These are phyloP conservation scores for Leptographium procerum DNA, from an alignment of 2,329 filamentous ascomycete species.

Conservation along the genomic window DNA sequence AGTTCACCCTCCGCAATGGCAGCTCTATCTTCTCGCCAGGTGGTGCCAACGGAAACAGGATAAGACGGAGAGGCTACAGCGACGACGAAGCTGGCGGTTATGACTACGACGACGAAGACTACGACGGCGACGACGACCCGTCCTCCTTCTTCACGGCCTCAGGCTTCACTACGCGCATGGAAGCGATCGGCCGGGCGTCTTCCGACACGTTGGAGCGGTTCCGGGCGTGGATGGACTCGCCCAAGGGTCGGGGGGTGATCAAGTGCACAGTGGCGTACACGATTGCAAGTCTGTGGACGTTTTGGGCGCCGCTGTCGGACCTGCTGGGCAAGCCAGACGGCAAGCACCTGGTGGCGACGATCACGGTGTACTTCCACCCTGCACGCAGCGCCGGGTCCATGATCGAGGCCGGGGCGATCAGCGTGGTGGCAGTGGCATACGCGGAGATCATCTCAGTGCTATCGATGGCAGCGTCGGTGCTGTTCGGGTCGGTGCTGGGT, in stretches of 20 bases:
- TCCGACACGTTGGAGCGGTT: constrained; percentile 18
- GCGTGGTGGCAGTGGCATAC: constrained; percentile 68
- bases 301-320: constrained; percentile 59
- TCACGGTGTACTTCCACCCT: constrained; percentile 92
- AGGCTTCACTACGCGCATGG: constrained; percentile 12
- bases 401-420: constrained; percentile 72
- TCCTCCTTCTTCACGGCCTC: constrained; percentile 21
- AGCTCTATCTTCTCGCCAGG: not conserved
- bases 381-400: constrained; percentile 79
- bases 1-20: constrained; percentile 58
- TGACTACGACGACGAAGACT: constrained; percentile 4
- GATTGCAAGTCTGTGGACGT: constrained; percentile 75
- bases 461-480: constrained; percentile 79
- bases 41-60: not conserved
- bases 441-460: constrained; percentile 63
- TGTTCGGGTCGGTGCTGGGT: constrained; percentile 58
- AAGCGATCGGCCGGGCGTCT: not conserved
- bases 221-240: constrained; percentile 55
- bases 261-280: constrained; percentile 90
- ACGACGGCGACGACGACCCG: constrained; percentile 23
- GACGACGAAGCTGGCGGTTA: not conserved
- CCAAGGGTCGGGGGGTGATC: constrained; percentile 66
- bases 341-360: constrained; percentile 86
- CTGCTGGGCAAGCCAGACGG: constrained; percentile 76
- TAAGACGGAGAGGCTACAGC: constrained; percentile 18